These are phyloP conservation scores for Diplosphaera chodatii DNA, from an alignment of 139 green algal species.

Conservation along the genomic window DNA sequence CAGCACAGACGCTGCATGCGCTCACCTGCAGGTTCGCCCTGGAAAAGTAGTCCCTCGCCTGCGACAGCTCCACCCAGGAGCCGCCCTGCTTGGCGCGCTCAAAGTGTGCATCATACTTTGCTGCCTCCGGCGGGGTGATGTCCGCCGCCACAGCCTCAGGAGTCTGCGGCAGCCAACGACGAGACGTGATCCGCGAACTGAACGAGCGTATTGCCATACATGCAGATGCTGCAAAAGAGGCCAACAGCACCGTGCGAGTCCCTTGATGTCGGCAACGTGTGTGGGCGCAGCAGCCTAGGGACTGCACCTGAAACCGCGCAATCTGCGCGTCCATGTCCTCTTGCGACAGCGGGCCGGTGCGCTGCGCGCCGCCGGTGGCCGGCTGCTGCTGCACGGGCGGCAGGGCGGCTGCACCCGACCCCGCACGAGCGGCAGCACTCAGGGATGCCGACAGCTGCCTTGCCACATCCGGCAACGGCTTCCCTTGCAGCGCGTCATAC, in stretches of 20 bases:
- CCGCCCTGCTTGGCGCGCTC: background rate
- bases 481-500: background rate
- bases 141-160: background rate
- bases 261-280: too few species aligned
- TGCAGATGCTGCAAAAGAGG: too few species aligned
- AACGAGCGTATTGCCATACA: too few species aligned
- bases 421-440: background rate
- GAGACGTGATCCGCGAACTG: too few species aligned
- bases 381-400: background rate
- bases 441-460: background rate
- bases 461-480: background rate
- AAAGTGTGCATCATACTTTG: background rate
- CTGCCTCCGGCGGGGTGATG: background rate
- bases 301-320: background rate
- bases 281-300: too few species aligned
- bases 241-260: too few species aligned
- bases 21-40: background rate
- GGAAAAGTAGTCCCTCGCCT: background rate
- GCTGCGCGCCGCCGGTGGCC: background rate
- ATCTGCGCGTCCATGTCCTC: background rate
- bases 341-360: background rate
- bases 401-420: too few species aligned
- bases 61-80: background rate
- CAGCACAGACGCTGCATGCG: too few species aligned
- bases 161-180: background rate